phyloP scores from a whole-genome alignment of 371 early-diverging fungal species.

The Syncephalastrum racemosum region DNA sequence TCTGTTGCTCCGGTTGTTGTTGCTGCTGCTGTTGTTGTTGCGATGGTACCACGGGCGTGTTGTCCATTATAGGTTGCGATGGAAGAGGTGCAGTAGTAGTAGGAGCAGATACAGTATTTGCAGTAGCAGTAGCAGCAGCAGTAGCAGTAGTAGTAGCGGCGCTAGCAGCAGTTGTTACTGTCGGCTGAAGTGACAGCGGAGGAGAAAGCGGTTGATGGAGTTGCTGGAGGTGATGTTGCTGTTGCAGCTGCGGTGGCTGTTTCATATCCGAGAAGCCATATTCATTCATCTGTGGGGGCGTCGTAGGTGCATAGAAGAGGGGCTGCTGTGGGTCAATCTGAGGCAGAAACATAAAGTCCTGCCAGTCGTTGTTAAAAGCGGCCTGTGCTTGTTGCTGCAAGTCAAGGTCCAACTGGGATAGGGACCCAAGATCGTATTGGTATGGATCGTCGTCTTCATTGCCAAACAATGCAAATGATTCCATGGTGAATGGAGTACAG shows the following conservation, averaged over 20 bases:
- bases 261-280: too few relatives aligned
- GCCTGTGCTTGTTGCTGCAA: conserved; percentile 47
- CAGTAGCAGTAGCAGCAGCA: not conserved
- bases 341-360: conserved; percentile 39
- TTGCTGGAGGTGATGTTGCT: too few relatives aligned
- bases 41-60: not conserved
- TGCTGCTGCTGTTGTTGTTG: conserved; percentile 7
- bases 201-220: conserved; percentile 9
- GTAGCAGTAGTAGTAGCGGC: not conserved
- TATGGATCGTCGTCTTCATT: conserved; percentile 18
- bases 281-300: not conserved
- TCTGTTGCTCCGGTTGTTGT: not conserved
- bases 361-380: conserved; percentile 37
- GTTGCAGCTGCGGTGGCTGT: too few relatives aligned
- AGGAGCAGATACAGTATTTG: not conserved
- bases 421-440: conserved; percentile 8
- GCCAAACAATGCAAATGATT: conserved; percentile 8
- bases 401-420: conserved; percentile 42
- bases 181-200: conserved; percentile 9
- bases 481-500: conserved; percentile 7
- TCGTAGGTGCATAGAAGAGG: conserved; percentile 10
- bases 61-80: too few relatives aligned
- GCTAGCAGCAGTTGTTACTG: conserved; percentile 5
- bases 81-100: conserved; percentile 1
- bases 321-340: conserved; percentile 18